phyloP scores from a whole-genome alignment of 2,329 filamentous ascomycete species.

The Xylariaceae sp. region DNA sequence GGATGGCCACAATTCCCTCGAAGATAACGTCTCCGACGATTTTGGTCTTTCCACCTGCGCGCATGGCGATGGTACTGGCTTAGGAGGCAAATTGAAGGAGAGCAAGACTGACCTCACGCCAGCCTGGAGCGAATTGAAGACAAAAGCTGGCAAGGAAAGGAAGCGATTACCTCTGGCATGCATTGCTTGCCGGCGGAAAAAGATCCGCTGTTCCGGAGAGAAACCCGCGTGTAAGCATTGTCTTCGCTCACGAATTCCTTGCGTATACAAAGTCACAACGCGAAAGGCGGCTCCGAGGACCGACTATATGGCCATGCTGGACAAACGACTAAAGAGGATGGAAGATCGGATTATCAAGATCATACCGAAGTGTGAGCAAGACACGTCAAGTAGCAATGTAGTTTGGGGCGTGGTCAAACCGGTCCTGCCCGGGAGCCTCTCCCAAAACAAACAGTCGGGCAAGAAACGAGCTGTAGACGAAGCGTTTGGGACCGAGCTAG shows the following conservation, averaged over 20 bases:
- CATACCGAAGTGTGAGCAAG: constrained; percentile 80
- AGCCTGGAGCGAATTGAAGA: constrained; percentile 79
- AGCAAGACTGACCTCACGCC: constrained; percentile 57
- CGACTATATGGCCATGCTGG: constrained; percentile 98
- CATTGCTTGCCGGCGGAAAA: constrained; percentile 93
- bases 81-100: constrained; percentile 51
- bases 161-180: constrained; percentile 91
- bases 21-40: constrained; percentile 54
- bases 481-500: constrained; percentile 77
- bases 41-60: constrained; percentile 50
- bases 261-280: constrained; percentile 95
- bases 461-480: constrained; percentile 86
- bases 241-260: constrained; percentile 84
- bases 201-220: constrained; percentile 95
- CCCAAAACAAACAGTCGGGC: constrained; percentile 48
- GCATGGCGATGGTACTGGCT: constrained; percentile 50
- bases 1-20: constrained; percentile 45
- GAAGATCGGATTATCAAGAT: constrained; percentile 96
- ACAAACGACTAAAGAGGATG: constrained; percentile 94
- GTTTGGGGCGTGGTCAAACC: constrained; percentile 83
- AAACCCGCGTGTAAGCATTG: constrained; percentile 98
- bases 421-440: constrained; percentile 54
- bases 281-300: constrained; percentile 90
- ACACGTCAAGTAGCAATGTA: constrained; percentile 58
- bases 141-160: constrained; percentile 90